phyloP scores from a whole-genome alignment of 768 basidiomycete genomes.

The Dioszegia hungarica region DNA sequence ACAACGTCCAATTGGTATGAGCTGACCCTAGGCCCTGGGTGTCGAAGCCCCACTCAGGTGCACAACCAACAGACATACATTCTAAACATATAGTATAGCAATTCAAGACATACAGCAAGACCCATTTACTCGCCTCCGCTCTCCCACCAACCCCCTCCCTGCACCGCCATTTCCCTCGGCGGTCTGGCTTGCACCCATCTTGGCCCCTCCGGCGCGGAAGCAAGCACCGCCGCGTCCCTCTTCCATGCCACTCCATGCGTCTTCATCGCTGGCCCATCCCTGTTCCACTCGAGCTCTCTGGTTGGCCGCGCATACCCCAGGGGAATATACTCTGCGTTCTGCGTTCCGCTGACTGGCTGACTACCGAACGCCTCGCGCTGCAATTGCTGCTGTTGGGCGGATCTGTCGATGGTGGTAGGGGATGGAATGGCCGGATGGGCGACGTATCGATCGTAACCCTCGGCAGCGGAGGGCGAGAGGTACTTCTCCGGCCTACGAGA shows the following conservation, averaged over 20 bases:
- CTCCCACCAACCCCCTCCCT: constrained; percentile 20
- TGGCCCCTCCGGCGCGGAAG: constrained; percentile 26
- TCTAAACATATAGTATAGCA: too few species aligned
- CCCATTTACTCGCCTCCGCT: constrained; percentile 14
- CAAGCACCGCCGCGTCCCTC: constrained; percentile 13
- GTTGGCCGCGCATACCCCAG: constrained; percentile 30
- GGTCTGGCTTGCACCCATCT: constrained; percentile 35
- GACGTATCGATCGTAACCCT: constrained; percentile 27
- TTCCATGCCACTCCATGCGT: constrained; percentile 38
- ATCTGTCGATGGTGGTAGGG: neutral
- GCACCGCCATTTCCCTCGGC: constrained; percentile 16
- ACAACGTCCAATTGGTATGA: too few species aligned
- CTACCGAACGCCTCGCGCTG: neutral
- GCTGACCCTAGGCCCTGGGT: too few species aligned
- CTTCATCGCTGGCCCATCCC: constrained; percentile 37
- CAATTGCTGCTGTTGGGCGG: neutral
- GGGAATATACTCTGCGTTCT: constrained; percentile 19
- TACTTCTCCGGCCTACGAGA: constrained; percentile 7
- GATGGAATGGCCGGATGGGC: constrained; percentile 28
- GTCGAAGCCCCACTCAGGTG: too few species aligned
- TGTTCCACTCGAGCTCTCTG: constrained; percentile 21
- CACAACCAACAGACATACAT: too few species aligned
- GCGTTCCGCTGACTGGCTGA: neutral
- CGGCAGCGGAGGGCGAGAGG: constrained; percentile 14
- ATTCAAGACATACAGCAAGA: neutral